Conservation (phyloP, 169 alveolate genomes). For the Plasmodium vivax region DNA sequence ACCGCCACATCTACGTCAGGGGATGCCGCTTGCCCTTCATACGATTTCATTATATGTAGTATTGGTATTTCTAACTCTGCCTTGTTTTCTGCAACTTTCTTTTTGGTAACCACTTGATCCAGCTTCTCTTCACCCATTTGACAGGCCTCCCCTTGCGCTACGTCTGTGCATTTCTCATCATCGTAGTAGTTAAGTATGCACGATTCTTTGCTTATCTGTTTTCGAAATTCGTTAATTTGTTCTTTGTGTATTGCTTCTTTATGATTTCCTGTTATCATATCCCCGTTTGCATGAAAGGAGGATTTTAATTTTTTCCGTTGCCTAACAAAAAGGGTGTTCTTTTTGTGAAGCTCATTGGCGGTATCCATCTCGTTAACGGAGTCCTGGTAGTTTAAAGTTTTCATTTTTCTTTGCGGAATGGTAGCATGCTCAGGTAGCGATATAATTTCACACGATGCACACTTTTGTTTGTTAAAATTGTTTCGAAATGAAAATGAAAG, state of each 20-base stretch:
- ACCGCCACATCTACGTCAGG: background rate
- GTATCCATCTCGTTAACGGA: background rate
- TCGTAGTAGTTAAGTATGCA: slow-evolving; percentile 5
- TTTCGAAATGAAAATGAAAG: slow-evolving; percentile 8
- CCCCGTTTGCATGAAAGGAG: slow-evolving; percentile 67
- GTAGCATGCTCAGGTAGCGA: background rate
- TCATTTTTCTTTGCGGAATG: background rate
- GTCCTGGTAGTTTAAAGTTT: background rate
- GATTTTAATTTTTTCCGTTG: slow-evolving; percentile 65
- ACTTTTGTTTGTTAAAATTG: slow-evolving; percentile 15
- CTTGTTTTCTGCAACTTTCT: background rate
- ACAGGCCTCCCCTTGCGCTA: background rate
- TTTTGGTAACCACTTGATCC: background rate
- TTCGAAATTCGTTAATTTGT: slow-evolving; percentile 64
- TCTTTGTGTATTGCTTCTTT: slow-evolving; percentile 75
- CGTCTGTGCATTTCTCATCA: slow-evolving; percentile 8
- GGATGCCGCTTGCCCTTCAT: background rate
- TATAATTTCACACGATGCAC: slow-evolving; percentile 12
- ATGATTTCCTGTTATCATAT: slow-evolving; percentile 56
- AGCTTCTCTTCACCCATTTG: slow-evolving; percentile 8
- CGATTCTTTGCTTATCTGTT: slow-evolving; percentile 46
- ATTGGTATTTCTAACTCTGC: slow-evolving; percentile 23
- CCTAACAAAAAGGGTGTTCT: slow-evolving; percentile 29
- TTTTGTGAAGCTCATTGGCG: background rate
- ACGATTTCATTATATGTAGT: slow-evolving; percentile 14